A percentile compares a stretch with the other conserved stretches of the same genome.
phyloP scores from a whole-genome alignment of 2,329 filamentous ascomycete species.

The Pleurostoma richardsiae region DNA sequence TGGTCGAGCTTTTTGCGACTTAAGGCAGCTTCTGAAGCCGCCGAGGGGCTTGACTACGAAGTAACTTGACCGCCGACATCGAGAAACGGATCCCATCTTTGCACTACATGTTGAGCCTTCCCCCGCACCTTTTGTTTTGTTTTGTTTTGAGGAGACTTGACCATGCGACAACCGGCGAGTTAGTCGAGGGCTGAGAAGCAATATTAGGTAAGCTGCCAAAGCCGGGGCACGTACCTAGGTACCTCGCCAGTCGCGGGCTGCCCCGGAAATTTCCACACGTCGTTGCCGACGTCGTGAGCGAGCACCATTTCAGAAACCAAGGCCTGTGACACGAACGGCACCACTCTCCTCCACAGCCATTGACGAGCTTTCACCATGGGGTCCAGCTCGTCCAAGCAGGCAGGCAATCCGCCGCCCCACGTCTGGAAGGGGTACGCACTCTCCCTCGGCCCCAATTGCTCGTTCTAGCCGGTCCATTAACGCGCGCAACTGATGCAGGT shows the following conservation, averaged over 20 bases:
- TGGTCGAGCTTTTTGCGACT: too few relatives aligned
- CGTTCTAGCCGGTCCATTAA: constrained; percentile 11
- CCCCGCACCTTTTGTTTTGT: too few relatives aligned
- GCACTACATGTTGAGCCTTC: too few relatives aligned
- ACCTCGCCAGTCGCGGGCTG: neutral
- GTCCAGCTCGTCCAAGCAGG: constrained; percentile 51
- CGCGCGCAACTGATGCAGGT: constrained; percentile 23
- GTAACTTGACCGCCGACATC: too few relatives aligned
- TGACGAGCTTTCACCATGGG: constrained; percentile 43
- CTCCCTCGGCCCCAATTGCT: neutral
- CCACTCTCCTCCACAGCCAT: constrained; percentile 2
- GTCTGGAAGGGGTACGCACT: constrained; percentile 52
- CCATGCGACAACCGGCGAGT: too few relatives aligned
- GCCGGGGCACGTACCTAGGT: neutral
- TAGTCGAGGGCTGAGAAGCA: too few relatives aligned
- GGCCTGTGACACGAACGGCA: neutral
- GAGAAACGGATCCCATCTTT: too few relatives aligned
- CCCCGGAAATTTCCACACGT: neutral
- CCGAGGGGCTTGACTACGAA: too few relatives aligned
- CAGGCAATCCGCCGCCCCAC: constrained; percentile 31
- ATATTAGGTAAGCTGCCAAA: too few relatives aligned
- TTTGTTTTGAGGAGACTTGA: too few relatives aligned
- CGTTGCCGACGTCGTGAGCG: neutral
- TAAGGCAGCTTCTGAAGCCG: too few relatives aligned
- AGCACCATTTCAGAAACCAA: neutral